phyloP scores from a whole-genome alignment of 352 stramenopile species.

The Achlya hypogyna region DNA sequence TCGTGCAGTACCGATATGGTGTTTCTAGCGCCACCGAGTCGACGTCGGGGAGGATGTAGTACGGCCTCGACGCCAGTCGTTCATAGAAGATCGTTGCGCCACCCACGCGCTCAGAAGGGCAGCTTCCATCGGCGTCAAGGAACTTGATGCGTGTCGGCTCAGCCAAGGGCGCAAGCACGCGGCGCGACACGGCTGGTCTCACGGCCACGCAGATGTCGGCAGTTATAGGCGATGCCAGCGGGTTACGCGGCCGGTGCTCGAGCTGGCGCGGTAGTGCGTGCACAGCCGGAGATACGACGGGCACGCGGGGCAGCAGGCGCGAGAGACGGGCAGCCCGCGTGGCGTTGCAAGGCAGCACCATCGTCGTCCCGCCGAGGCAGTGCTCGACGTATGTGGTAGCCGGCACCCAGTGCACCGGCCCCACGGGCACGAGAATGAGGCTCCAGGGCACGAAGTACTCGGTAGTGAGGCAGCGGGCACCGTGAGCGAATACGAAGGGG shows the following conservation, averaged over 20 bases:
- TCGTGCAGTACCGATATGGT: not conserved
- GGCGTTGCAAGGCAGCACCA: too few species aligned
- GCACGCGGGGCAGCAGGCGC: too few species aligned
- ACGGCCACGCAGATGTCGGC: not conserved
- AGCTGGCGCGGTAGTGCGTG: too few species aligned
- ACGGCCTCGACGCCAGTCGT: not conserved
- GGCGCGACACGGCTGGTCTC: not conserved
- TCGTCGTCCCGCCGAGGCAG: not conserved
- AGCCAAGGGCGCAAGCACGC: not conserved
- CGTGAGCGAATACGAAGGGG: not conserved
- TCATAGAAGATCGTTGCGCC: not conserved
- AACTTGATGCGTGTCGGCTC: too few species aligned
- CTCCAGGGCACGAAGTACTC: not conserved
- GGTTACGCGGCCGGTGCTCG: too few species aligned
- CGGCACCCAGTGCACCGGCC: not conserved
- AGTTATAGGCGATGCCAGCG: not conserved
- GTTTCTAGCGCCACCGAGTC: not conserved
- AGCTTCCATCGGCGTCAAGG: not conserved
- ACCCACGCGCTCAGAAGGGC: not conserved
- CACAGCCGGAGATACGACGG: too few species aligned
- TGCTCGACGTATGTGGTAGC: not conserved
- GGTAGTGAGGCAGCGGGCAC: not conserved
- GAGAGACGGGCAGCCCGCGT: too few species aligned
- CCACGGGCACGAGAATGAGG: not conserved
- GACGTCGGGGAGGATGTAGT: not conserved